Base-by-base conservation (phyloP, 495 filamentous ascomycete species). In the Penicillium roqueforti region DNA sequence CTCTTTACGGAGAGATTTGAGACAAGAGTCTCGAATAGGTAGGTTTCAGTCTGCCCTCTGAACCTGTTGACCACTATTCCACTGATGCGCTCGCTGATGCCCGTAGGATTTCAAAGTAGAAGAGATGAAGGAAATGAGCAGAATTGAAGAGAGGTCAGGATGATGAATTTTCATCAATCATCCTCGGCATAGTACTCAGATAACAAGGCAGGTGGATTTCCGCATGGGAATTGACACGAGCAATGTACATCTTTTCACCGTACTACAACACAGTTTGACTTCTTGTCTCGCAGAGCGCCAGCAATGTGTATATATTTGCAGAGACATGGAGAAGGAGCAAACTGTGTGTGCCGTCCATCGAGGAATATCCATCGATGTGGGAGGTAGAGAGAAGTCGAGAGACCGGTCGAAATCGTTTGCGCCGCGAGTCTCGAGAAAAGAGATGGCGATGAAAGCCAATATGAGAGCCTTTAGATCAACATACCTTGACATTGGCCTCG, bases 401-500 rank as follows among this genome's bases (percentile, higher is more conserved):
- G 55, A 59, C 70, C 60, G 62, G 57, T 66, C 54, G 65, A 66
- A 63, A 57, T 62, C 65, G 61, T 58, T 64, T 67, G 67, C 70
- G 69, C 61, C 67, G 71, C 76, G 64, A 68, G 65, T 71, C 64
- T 74, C 67, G 68, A 75, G 63, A 76, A 65, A 62, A 71, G 61
- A 73, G 65, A 74, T 68, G 75, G 73, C 80, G 76, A 77, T 71
- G 69, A 75, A 75, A 72, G 73, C 78, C 70, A 80, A 77, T 69
- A 74, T 69, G 72, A 65, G 68, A 74, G 73, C 75, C 80, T 80
- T 68, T 79, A 71, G 69, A 74, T 87, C 84, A 89, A 97, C 93
- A 91, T 98, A 98, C 93, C 95, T 97, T 97, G 78, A 98, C 91
- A 84, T 90, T 88, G 72, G 68, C 75, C 78, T 97, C 93, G 76